phyloP scores from a whole-genome alignment of 805 yeast genomes.

The Candida adriatica region DNA sequence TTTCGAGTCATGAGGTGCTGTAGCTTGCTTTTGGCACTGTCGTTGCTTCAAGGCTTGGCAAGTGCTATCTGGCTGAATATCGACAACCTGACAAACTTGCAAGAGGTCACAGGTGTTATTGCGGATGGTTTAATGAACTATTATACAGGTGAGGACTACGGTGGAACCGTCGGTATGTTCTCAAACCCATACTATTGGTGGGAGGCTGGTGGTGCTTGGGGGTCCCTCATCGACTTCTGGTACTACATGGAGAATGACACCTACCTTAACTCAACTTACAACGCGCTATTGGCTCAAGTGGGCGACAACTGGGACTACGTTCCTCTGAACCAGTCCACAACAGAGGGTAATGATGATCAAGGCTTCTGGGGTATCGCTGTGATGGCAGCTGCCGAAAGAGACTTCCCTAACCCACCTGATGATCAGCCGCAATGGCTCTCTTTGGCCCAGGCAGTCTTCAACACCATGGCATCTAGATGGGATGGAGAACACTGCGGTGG shows the following conservation, averaged over 20 bases:
- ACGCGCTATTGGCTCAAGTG: conserved; percentile 57
- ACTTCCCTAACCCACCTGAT: conserved; percentile 63
- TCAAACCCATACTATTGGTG: conserved; percentile 80
- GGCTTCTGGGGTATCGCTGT: conserved; percentile 89
- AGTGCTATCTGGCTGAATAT: conserved; percentile 24
- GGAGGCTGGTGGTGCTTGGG: conserved; percentile 80
- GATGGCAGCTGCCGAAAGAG: conserved; percentile 78
- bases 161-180: conserved; percentile 71
- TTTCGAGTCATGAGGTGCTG: too few relatives aligned
- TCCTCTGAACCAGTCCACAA: conserved; percentile 73
- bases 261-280: conserved; percentile 45
- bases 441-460: conserved; percentile 77
- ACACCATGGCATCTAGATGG: conserved; percentile 81
- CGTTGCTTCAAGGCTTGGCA: too few relatives aligned
- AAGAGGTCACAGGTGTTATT: conserved; percentile 47
- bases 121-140: conserved; percentile 69
- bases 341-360: conserved; percentile 93
- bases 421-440: conserved; percentile 66
- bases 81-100: conserved; percentile 24
- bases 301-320: conserved; percentile 62
- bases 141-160: conserved; percentile 54
- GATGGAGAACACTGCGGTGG: conserved; percentile 58
- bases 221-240: conserved; percentile 56
- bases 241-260: conserved; percentile 62
- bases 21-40: too few relatives aligned